Conservation (phyloP, 495 filamentous ascomycete species). For the Lepraria neglecta region DNA sequence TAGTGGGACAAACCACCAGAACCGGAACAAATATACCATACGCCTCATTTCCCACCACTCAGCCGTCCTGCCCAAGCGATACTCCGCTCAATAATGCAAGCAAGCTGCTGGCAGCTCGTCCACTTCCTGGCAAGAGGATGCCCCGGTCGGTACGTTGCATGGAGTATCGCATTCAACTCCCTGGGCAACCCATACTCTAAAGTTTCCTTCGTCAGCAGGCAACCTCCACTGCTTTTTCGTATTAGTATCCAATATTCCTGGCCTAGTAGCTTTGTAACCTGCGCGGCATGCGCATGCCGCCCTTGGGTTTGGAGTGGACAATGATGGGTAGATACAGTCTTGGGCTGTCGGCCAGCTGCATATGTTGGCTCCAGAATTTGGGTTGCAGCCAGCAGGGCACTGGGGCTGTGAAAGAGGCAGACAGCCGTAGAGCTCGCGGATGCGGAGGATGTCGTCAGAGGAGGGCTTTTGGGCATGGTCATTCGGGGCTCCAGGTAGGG, state of each 20-base stretch:
- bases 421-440: slow-evolving; percentile 13
- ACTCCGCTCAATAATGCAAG: not conserved
- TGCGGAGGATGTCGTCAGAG: slow-evolving; percentile 4
- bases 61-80: not conserved
- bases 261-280: not conserved
- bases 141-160: not conserved
- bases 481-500: slow-evolving; percentile 6
- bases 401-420: not conserved
- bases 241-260: not conserved
- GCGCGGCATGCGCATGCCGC: not conserved
- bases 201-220: not conserved
- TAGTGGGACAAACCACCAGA: not conserved
- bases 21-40: not conserved
- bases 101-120: not conserved
- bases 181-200: not conserved
- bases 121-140: not conserved
- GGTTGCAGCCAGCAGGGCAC: slow-evolving; percentile 11
- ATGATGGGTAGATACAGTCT: not conserved
- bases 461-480: slow-evolving; percentile 5
- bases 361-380: not conserved
- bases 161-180: not conserved
- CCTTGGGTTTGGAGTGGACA: not conserved
- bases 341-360: slow-evolving; percentile 22
- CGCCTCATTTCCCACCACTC: not conserved
- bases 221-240: not conserved